Base-by-base conservation (phyloP, 2,329 filamentous ascomycete genomes). In the Pleoardoris graminearum region DNA sequence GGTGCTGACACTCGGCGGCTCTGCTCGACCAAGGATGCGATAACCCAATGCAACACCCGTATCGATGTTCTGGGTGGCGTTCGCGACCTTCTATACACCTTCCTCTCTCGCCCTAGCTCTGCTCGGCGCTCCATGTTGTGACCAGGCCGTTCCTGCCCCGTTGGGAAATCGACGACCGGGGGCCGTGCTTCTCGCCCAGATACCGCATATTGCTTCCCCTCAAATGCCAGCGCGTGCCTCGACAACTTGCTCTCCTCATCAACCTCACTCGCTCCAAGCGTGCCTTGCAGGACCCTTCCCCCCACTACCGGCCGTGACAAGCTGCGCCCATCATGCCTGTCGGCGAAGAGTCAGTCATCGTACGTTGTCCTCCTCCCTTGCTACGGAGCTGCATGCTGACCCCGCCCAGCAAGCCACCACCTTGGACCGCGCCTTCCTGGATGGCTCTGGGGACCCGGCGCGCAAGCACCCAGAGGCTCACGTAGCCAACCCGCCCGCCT, bases 361-460 rank as follows among this genome's bases (percentile, higher is more conserved):
- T 68, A 61, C 1, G 43, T 36, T 21, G 19, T n/a, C 14, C 43
- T 7, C 14, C 14, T 21, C 6, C 33, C 22, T 38, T 12, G 23
- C 30, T 37, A 21, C 42, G 19, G n/a, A 14, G 10, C 6, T 14
- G 16, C 30, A 21, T 35, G 22, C 43, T 65, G 25, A 66, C 51
- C 14, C 11, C 36, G 23, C 29, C 23, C 62, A 68, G 62, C 62
- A 57, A 60, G 65, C 55, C 43, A 61, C 64, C 12, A 63, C 62
- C 61, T 58, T 69, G 52, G 70, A 74, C 55, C 69, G 66, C n/a
- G 59, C 69, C 51, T 57, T 71, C 32, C 41, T 67, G 36, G 67
- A 71, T 44, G 61, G 58, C 42, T 70, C 69, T 36, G 71, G 70
- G 47, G 70, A 73, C 53, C 70, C 68, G 27, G 53, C 67, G 58